Conservation (phyloP, 352 stramenopile genomes). For the Paralagenidium karlingii region DNA sequence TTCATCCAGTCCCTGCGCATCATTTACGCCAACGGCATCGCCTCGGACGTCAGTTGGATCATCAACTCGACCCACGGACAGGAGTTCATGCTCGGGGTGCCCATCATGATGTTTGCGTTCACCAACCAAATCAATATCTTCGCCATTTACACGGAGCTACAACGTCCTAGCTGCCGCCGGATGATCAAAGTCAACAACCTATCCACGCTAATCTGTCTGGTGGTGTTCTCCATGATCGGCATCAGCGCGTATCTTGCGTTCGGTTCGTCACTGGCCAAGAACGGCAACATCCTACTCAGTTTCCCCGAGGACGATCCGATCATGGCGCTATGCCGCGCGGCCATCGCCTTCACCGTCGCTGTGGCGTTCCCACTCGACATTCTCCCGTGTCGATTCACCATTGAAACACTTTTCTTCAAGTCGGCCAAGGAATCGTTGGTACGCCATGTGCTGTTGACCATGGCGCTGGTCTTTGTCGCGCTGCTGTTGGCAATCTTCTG, state of each 20-base stretch:
- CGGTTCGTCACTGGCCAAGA: constrained; percentile 40
- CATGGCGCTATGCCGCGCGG: constrained; percentile 65
- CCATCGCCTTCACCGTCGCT: constrained; percentile 75
- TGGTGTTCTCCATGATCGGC: constrained; percentile 66
- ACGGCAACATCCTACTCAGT: constrained; percentile 74
- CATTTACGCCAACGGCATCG: constrained; percentile 32
- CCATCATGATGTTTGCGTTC: constrained; percentile 84
- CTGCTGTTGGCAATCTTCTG: constrained; percentile 75
- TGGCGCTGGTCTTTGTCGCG: constrained; percentile 39
- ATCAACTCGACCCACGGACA: constrained; percentile 54
- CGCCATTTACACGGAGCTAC: constrained; percentile 82
- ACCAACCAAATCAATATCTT: constrained; percentile 84
- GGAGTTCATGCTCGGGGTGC: constrained; percentile 80
- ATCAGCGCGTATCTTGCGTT: constrained; percentile 73
- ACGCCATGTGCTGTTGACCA: constrained; percentile 55
- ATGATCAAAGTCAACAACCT: constrained; percentile 84
- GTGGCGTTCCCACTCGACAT: constrained; percentile 82
- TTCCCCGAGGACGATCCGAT: constrained; percentile 63
- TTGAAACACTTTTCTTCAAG: constrained; percentile 84
- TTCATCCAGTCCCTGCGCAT: constrained; percentile 67
- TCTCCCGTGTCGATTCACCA: constrained; percentile 77
- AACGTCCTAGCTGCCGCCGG: constrained; percentile 69
- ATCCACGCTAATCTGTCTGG: constrained; percentile 54
- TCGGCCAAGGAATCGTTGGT: constrained; percentile 46
- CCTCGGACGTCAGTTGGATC: constrained; percentile 52